Evolutionary conservation across 2,329 filamentous ascomycete genomes (phyloP).

Genomic region (Cyphellophora europaea): DNA sequence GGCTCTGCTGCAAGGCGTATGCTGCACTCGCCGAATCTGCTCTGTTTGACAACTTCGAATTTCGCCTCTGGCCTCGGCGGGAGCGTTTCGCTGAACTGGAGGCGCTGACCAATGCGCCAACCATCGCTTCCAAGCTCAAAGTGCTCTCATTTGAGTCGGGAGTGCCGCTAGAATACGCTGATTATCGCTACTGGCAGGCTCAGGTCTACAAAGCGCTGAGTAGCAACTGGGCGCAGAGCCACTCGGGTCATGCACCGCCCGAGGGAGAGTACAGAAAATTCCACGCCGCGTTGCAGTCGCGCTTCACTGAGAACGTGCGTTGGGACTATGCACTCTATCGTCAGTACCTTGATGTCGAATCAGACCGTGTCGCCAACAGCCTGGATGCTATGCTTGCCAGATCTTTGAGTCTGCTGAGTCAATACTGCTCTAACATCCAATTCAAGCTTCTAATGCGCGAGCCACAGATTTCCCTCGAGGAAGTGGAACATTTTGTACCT

Average conservation of each 20-base stretch:
- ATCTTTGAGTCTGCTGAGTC: slow-evolving; percentile 4
- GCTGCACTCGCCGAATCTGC: slow-evolving; percentile 7
- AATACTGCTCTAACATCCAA: slow-evolving; percentile 4
- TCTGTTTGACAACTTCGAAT: slow-evolving; percentile 15
- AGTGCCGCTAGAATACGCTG: slow-evolving; percentile 13
- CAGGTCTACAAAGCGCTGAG: slow-evolving; percentile 10
- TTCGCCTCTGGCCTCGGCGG: slow-evolving; percentile 11
- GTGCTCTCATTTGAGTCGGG: slow-evolving; percentile 11
- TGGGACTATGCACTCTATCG: slow-evolving; percentile 12
- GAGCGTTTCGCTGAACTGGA: slow-evolving; percentile 9
- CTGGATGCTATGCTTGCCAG: slow-evolving; percentile 4
- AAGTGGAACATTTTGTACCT: slow-evolving; percentile 10
- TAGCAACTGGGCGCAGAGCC: slow-evolving; percentile 7
- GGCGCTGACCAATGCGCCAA: slow-evolving; percentile 6
- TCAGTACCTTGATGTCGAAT: slow-evolving; percentile 15
- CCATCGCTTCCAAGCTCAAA: slow-evolving; percentile 9
- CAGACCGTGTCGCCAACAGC: slow-evolving; percentile 7
- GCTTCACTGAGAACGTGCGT: slow-evolving; percentile 10
- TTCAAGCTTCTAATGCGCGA: slow-evolving; percentile 15
- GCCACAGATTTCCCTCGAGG: slow-evolving; percentile 12
- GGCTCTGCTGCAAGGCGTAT: slow-evolving; percentile 10
- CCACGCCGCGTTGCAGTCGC: slow-evolving; percentile 10
- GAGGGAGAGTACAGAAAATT: slow-evolving; percentile 9
- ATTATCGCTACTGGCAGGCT: slow-evolving; percentile 14
- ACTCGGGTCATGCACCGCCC: slow-evolving; percentile 4